Evolutionary conservation across 345 rosid species (phyloP).

Genomic region (Dipteronia dyeriana): DNA sequence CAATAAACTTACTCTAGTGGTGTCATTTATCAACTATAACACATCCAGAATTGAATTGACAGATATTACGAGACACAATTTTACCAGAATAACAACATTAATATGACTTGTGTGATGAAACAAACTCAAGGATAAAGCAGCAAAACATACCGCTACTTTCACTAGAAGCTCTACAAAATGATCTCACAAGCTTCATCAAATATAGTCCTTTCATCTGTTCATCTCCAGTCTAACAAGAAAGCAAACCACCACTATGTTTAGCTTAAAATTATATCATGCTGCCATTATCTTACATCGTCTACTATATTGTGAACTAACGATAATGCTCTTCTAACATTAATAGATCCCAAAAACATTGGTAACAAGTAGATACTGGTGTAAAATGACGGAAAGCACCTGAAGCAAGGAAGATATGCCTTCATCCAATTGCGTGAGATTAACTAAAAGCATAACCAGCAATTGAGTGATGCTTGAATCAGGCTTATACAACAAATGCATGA

Average conservation of each 20-base stretch:
- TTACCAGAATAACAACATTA: not conserved
- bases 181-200: constrained; percentile 87
- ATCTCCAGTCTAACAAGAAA: constrained; percentile 56
- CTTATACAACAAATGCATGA: constrained; percentile 73
- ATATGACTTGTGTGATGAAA: not conserved
- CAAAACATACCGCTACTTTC: constrained; percentile 51
- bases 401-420: constrained; percentile 78
- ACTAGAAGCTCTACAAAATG: constrained; percentile 69
- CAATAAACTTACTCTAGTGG: not conserved
- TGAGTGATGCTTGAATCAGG: constrained; percentile 56
- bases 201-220: constrained; percentile 78
- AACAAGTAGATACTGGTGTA: not conserved
- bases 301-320: constrained; percentile 3
- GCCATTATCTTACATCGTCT: not conserved
- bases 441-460: constrained; percentile 84
- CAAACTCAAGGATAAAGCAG: constrained; percentile 20
- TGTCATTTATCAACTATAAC: not conserved
- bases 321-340: not conserved
- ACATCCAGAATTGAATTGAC: not conserved
- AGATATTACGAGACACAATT: not conserved
- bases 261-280: not conserved
- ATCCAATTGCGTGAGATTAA: constrained; percentile 84
- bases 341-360: not conserved
- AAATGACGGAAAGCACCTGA: constrained; percentile 55
- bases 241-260: not conserved